Base-by-base conservation (phyloP, 805 yeast species). In the Metschnikowia reukaufii region DNA sequence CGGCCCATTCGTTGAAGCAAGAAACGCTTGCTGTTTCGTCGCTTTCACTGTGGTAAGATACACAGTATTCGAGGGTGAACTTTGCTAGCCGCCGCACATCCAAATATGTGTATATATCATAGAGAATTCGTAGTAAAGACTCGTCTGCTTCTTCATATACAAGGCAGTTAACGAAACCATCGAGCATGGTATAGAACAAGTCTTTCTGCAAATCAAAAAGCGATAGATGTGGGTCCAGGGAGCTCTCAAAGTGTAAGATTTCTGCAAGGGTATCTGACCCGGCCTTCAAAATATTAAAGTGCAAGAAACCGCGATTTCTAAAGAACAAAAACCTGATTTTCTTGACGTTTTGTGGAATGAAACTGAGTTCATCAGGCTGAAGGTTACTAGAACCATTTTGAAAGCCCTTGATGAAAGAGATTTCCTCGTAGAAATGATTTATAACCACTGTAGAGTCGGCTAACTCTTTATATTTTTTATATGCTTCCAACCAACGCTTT, bases 241-340 rank as follows among this genome's bases (percentile, higher is more conserved):
- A 6, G 3, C 19, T 12, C 13, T 50, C 52, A 2, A 39, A 39
- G 2, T 30, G 40, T 8, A 29, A 31, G 17, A 56, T 57, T 25
- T 50, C 47, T 4, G 47, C 27, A 21, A 50, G 17, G 4, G 40
- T 27, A 4, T 47, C 48, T 12, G 36, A 21, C 21, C 56, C 56
- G 5, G 45, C 35, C 39, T 53, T 65, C 52, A 72, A 52, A 5
- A 71, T 62, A 25, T 74, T 70, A 21, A 86, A 74, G 50, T 82
- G 77, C 27, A 88, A 73, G 56, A 88, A 75, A 0, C 96, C 97
- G 47, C 96, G 70, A 60, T 92, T 94, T 54, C 97, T 77, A 60
- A 82, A 82, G 1, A 86, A 84, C 55, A 94, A 70, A 59, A 87
- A 90, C 42, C 96, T 76, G 29, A 94, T 70, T 9, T 83, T 77